phyloP scores from a whole-genome alignment of 2,329 filamentous ascomycete species.

The Colletotrichum nymphaeae region DNA sequence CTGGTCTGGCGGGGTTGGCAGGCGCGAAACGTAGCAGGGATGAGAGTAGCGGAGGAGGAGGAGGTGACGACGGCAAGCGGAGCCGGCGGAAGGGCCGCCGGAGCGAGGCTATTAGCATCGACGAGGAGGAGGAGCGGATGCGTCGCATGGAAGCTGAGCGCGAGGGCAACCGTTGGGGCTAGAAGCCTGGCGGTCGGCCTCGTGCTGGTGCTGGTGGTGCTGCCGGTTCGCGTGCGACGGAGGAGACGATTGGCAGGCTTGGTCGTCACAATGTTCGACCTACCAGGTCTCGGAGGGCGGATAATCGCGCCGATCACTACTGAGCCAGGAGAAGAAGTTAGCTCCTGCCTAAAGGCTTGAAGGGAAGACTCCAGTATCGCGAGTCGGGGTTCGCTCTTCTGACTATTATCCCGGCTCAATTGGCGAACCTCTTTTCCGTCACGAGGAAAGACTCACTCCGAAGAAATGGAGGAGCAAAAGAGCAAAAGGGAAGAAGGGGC shows the following conservation, averaged over 20 bases:
- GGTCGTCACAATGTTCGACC: constrained; percentile 6
- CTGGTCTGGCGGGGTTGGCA: constrained; percentile 60
- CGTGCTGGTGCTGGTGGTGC: background rate
- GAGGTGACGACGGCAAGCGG: constrained; percentile 44
- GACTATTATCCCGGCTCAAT: no score
- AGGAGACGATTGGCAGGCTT: background rate
- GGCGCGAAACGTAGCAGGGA: constrained; percentile 64
- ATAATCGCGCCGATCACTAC: constrained; percentile 10
- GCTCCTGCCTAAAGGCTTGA: no score
- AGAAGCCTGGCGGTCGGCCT: constrained; percentile 28
- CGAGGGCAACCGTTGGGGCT: constrained; percentile 64
- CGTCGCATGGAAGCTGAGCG: constrained; percentile 69
- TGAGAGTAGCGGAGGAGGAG: constrained; percentile 38
- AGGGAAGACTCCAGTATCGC: background rate
- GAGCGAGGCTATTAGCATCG: constrained; percentile 58
- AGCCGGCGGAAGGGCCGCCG: constrained; percentile 61
- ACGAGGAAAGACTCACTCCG: background rate
- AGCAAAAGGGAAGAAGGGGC: background rate
- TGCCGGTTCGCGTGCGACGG: background rate
- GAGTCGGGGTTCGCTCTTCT: no score
- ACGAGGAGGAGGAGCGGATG: constrained; percentile 65
- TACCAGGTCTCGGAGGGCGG: background rate
- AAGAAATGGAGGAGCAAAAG: background rate
- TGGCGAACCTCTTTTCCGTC: background rate
- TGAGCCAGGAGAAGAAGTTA: background rate